Evolutionary conservation across 2,329 filamentous ascomycete species (phyloP), one percentile per base, ranked within the genome.

Genomic region (Fusarium caatingaense): DNA sequence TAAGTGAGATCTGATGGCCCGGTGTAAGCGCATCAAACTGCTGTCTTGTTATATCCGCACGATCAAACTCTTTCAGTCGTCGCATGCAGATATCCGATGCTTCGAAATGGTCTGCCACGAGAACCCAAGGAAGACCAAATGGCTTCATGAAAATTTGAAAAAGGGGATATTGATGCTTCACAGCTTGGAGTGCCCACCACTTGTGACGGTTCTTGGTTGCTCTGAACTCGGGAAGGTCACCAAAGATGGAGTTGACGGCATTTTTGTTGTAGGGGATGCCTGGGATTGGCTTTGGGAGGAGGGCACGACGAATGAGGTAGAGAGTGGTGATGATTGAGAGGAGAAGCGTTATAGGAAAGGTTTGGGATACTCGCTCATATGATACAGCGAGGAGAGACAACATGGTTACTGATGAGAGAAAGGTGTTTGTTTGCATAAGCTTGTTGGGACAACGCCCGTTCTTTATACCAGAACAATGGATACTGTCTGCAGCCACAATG

Each of bases 101-200:
- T 37, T 72, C 69, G n/a, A 57, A 67, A 28, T 71, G 45, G 25
- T 72, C 69, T 6, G 66, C 62, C 1, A 72, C 58, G 6, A 72
- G 45, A 1, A 72, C 69, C 69, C 62, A 70, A 0, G 69, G 69
- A 4, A 41, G 56, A 0, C 45, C 40, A 12, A 72, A 72, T 1
- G 69, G 69, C 4, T 56, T 53, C 34, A 72, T 34, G 3, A 72
- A 72, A 4, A 72, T 56, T n/a, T 72, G 69, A 0, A 64, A 23
- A 1, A 72, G 16, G 0, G 69, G 69, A 3, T 69, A 58, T 20
- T 72, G 53, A 12, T 72, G 69, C 9, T 57, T 55, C 0, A 64
- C 32, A 8, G 55, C 48, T 23, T 72, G 69, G 7, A 37, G 44
- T 0, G 53, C 63, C 65, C 55, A 70, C 69, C 61, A 72, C 8